These are phyloP conservation scores for Boletus speciosus DNA, from an alignment of 768 basidiomycete genomes.

Conservation along the genomic window DNA sequence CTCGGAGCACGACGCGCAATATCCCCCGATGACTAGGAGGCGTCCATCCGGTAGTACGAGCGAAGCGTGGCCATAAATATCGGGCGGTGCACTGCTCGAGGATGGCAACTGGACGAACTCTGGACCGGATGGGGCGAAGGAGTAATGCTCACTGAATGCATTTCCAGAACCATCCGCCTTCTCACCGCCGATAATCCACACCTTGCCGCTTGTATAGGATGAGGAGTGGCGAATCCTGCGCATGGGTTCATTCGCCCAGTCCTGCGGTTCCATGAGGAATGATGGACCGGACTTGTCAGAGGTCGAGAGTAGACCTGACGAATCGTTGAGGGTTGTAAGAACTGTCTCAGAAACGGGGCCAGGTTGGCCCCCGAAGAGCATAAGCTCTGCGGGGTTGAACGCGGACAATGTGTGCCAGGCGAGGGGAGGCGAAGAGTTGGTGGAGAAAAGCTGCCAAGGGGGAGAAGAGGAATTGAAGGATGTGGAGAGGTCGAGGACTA, in stretches of 20 bases:
- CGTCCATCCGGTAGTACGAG: constrained; percentile 66
- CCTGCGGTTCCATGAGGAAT: constrained; percentile 46
- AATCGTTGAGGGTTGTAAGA: constrained; percentile 55
- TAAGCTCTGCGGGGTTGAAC: constrained; percentile 47
- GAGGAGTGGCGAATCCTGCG: constrained; percentile 77
- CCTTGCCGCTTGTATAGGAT: constrained; percentile 45
- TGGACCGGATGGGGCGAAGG: constrained; percentile 49
- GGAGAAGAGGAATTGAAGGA: constrained; percentile 60
- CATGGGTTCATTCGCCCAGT: constrained; percentile 65
- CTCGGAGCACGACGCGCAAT: constrained; percentile 41
- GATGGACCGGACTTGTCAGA: constrained; percentile 34
- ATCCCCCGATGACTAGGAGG: constrained; percentile 75
- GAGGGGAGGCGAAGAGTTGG: constrained; percentile 52
- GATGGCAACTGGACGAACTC: constrained; percentile 56
- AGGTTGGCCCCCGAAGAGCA: constrained; percentile 77
- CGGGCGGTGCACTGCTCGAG: constrained; percentile 53
- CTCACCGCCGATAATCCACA: constrained; percentile 78
- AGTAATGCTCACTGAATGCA: constrained; percentile 60
- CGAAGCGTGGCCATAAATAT: constrained; percentile 69
- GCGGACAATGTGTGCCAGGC: constrained; percentile 81
- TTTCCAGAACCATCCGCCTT: constrained; percentile 73
- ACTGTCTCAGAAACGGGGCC: constrained; percentile 54
- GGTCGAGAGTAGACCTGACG: constrained; percentile 55
- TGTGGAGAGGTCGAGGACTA: constrained; percentile 60
- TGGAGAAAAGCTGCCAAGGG: constrained; percentile 62